phyloP scores from a whole-genome alignment of 2,329 filamentous ascomycete species.

The Paecilomyces variotii region DNA sequence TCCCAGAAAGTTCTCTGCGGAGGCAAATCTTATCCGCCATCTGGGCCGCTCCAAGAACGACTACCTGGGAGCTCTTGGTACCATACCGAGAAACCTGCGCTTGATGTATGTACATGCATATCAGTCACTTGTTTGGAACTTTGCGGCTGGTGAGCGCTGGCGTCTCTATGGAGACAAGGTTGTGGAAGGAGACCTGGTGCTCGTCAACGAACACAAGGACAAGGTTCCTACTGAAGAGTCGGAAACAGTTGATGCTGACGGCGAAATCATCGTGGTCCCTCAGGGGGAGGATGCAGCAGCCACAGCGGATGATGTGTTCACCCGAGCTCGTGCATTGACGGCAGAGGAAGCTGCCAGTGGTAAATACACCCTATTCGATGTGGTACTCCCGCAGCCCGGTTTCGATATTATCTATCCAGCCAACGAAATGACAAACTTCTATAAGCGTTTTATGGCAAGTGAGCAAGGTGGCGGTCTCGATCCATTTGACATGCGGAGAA shows the following conservation, averaged over 20 bases:
- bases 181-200: conserved; percentile 76
- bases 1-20: conserved; percentile 74
- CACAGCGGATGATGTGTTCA: conserved; percentile 49
- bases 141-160: conserved; percentile 73
- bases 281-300: conserved; percentile 48
- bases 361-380: conserved; percentile 71
- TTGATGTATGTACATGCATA: conserved; percentile 97
- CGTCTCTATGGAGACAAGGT: conserved; percentile 63
- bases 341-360: conserved; percentile 71
- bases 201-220: conserved; percentile 52
- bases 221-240: conserved; percentile 31
- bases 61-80: conserved; percentile 70
- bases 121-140: conserved; percentile 92
- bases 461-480: conserved; percentile 70
- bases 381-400: conserved; percentile 87
- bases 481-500: conserved; percentile 77
- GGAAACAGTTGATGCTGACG: conserved; percentile 48
- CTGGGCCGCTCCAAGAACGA: conserved; percentile 56
- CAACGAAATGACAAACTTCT: conserved; percentile 78
- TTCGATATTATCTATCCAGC: conserved; percentile 80
- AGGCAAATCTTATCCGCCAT: conserved; percentile 69
- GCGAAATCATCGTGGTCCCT: conserved; percentile 59
- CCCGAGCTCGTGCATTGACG: conserved; percentile 65
- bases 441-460: conserved; percentile 75
- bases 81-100: conserved; percentile 72